Evolutionary conservation across 805 yeast genomes (phyloP), one percentile per base, ranked within the genome.

Genomic region (Candida awuae): DNA sequence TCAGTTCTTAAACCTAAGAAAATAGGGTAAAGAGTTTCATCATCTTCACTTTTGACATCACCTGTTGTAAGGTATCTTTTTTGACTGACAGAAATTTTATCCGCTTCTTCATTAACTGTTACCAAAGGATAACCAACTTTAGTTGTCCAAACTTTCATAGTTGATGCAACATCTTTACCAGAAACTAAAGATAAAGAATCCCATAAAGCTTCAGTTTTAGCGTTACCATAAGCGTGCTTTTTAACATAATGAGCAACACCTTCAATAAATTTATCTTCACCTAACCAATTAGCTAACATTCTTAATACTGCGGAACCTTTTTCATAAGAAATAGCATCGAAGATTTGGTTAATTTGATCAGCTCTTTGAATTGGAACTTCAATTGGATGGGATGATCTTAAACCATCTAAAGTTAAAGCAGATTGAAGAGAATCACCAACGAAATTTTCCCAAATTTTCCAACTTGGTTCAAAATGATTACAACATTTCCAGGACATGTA

Each of bases 311-410:
- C 77, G 4, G 87, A 80, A 38, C 94, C 94, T 64, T 84, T 84
- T 47, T 78, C 67, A 59, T 84, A 84, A 5, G 94, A 83, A 43
- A 84, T 84, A 29, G 80, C 80, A 55, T 84, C 95, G 54, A 84
- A 84, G 21, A 84, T 77, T 65, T 84, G 90, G 53, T 80, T 80
- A 43, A 84, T 80, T 54, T 84, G 90, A 49, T 78, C 76, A 7
- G 90, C 90, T 52, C 80, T 77, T 49, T 71, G 61, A n/a, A 85
- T 84, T 6, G 86, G 84, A n/a, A 84, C 94, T 61, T 83, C 84
- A 47, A 84, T 78, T 13, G 94, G 90, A 58, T 85, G 94, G 13
- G 90, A 80, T 45, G 71, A 74, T 53, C 78, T 63, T 48, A 77
- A 64, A 16, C 78, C 73, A 54, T 77, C 84, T 42, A 77, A 65